Evolutionary conservation across 2,329 filamentous ascomycete genomes (phyloP).

Genomic region (Epichloe sibirici): DNA sequence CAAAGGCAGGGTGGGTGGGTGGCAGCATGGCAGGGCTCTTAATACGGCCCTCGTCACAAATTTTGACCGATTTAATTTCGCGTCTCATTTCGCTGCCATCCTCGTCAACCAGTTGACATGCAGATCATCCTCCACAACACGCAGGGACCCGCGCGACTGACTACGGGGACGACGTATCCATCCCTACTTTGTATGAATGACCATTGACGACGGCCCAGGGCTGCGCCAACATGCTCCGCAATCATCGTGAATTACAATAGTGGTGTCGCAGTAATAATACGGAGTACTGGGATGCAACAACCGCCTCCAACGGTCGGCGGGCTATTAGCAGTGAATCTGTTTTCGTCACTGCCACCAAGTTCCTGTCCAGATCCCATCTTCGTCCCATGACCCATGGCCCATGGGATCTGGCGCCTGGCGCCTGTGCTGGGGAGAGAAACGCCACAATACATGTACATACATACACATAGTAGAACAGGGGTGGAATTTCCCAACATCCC

Average conservation of each 20-base stretch:
- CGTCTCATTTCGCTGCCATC: slow-evolving; percentile 9
- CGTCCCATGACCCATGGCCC: too few relatives aligned
- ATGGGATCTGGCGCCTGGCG: not conserved
- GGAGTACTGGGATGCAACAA: not conserved
- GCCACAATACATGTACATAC: not conserved
- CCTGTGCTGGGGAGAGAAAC: not conserved
- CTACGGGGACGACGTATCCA: not conserved
- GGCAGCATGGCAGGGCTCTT: not conserved
- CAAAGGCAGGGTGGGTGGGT: too few relatives aligned
- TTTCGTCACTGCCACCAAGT: not conserved
- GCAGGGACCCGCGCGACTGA: not conserved
- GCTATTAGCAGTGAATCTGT: not conserved
- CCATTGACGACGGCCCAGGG: too few relatives aligned
- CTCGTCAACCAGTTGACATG: slow-evolving; percentile 5
- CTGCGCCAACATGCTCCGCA: not conserved
- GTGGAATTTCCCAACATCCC: not conserved
- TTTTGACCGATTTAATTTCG: slow-evolving; percentile 7
- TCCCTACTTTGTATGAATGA: not conserved
- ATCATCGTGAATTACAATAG: not conserved
- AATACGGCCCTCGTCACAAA: not conserved
- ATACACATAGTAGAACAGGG: not conserved
- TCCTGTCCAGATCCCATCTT: not conserved
- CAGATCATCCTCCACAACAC: slow-evolving; percentile 5
- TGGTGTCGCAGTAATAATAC: not conserved
- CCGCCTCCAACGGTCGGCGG: slow-evolving; percentile 1